Evolutionary conservation across 306 rosid species (phyloP).

Genomic region (Vigna nakashimae): DNA sequence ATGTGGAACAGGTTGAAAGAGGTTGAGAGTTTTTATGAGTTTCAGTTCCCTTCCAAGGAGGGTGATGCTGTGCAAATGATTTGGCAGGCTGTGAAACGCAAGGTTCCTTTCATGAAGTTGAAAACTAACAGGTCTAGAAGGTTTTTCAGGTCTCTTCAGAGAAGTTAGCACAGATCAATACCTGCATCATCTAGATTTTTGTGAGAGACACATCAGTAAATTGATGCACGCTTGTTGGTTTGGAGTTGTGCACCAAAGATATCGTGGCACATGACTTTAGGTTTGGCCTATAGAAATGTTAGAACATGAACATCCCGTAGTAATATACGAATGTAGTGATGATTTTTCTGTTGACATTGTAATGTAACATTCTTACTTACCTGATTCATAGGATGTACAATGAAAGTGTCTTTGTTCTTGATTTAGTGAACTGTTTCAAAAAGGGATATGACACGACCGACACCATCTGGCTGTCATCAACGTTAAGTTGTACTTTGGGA

Average conservation of each 20-base stretch:
- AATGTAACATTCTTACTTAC: conserved; percentile 7
- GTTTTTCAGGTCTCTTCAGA: conserved; percentile 45
- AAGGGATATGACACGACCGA: too few relatives aligned
- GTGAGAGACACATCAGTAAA: conserved; percentile 20
- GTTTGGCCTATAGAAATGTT: conserved; percentile 43
- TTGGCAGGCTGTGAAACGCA: conserved; percentile 83
- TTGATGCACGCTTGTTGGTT: neutral
- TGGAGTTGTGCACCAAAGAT: conserved; percentile 5
- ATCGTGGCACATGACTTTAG: neutral
- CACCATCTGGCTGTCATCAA: neutral
- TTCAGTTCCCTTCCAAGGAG: conserved; percentile 74
- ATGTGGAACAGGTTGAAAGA: conserved; percentile 81
- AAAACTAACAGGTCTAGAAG: conserved; percentile 67
- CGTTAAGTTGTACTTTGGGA: neutral
- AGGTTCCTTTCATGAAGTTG: conserved; percentile 62
- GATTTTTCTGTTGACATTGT: conserved; percentile 40
- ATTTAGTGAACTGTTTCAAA: neutral
- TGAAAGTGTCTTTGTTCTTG: neutral
- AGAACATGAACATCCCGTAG: conserved; percentile 22
- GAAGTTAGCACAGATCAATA: conserved; percentile 35
- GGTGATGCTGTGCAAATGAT: conserved; percentile 86
- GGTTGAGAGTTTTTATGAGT: conserved; percentile 67
- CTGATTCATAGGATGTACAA: conserved; percentile 5
- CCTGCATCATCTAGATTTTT: conserved; percentile 55
- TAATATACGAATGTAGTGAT: neutral